A percentile compares a stretch with the other conserved stretches of the same genome.
Conservation (phyloP, 2,329 filamentous ascomycete species). For the Diaporthe vexans region DNA sequence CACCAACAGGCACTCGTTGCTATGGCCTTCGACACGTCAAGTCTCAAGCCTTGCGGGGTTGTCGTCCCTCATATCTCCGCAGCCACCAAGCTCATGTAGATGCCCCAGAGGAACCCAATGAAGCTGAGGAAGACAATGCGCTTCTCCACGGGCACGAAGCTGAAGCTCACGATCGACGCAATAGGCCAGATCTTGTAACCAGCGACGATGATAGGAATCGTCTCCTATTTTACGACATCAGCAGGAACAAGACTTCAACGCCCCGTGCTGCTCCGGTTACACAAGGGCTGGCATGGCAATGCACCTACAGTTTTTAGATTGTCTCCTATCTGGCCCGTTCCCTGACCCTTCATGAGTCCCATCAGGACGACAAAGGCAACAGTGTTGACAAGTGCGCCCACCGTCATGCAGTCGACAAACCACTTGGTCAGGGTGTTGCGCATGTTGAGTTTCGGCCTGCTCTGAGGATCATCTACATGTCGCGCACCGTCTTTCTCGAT, state of each 20-base stretch:
- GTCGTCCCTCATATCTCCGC: slow-evolving; percentile 44
- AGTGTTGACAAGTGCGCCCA: slow-evolving; percentile 62
- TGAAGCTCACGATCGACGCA: slow-evolving; percentile 65
- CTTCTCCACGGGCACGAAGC: slow-evolving; percentile 62
- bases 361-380: slow-evolving; percentile 62
- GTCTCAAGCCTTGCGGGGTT: background rate
- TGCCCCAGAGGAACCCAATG: slow-evolving; percentile 64
- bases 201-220: slow-evolving; percentile 62
- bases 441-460: slow-evolving; percentile 54
- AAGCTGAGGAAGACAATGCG: slow-evolving; percentile 65
- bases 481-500: slow-evolving; percentile 33
- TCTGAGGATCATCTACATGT: slow-evolving; percentile 40
- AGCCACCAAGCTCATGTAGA: slow-evolving; percentile 65
- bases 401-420: slow-evolving; percentile 65
- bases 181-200: slow-evolving; percentile 67
- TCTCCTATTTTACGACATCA: slow-evolving; percentile 52
- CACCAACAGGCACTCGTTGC: background rate
- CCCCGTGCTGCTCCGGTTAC: background rate
- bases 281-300: background rate
- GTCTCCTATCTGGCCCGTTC: slow-evolving; percentile 51
- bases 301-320: slow-evolving; percentile 55
- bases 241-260: background rate
- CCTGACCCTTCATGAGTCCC: slow-evolving; percentile 60
- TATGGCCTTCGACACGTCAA: background rate
- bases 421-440: slow-evolving; percentile 62